Percentiles rank a stretch among this genome's conserved stretches.
Conservation (phyloP, 2,329 filamentous ascomycete genomes). For the Talaromyces funiculosus region DNA sequence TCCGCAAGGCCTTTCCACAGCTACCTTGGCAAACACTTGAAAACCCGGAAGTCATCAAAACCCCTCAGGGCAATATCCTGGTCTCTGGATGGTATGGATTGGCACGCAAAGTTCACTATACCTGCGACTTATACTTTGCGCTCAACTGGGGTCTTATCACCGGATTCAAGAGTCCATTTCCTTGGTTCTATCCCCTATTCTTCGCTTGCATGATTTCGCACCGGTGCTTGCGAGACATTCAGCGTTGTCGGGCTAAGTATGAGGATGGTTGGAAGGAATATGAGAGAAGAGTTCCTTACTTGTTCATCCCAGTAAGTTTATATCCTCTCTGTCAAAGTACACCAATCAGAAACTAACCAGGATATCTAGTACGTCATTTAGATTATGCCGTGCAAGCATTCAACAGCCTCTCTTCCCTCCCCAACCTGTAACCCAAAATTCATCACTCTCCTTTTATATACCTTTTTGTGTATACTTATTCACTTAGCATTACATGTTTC, state of each 20-base stretch:
- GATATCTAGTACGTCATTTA: background rate
- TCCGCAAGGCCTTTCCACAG: slow-evolving; percentile 79
- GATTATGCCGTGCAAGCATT: background rate
- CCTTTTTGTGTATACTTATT: slow-evolving; percentile 3
- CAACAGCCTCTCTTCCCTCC: background rate
- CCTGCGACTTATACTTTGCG: slow-evolving; percentile 73
- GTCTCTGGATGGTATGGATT: slow-evolving; percentile 81
- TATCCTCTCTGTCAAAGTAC: background rate
- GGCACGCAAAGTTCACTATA: slow-evolving; percentile 76
- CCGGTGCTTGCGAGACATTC: slow-evolving; percentile 68
- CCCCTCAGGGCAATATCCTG: slow-evolving; percentile 67
- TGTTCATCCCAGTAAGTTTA: slow-evolving; percentile 67
- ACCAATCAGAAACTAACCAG: background rate
- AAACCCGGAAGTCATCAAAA: slow-evolving; percentile 73
- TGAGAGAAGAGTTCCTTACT: slow-evolving; percentile 70
- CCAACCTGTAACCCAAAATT: background rate
- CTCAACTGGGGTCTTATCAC: slow-evolving; percentile 74
- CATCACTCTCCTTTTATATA: background rate
- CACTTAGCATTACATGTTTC: background rate
- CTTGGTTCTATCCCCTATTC: slow-evolving; percentile 84
- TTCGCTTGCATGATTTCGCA: slow-evolving; percentile 76
- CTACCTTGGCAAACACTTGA: slow-evolving; percentile 80
- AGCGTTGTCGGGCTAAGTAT: slow-evolving; percentile 70
- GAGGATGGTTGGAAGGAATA: slow-evolving; percentile 79
- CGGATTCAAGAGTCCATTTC: slow-evolving; percentile 74